phyloP scores from a whole-genome alignment of 345 rosid species.

The Fremontodendron californicum region DNA sequence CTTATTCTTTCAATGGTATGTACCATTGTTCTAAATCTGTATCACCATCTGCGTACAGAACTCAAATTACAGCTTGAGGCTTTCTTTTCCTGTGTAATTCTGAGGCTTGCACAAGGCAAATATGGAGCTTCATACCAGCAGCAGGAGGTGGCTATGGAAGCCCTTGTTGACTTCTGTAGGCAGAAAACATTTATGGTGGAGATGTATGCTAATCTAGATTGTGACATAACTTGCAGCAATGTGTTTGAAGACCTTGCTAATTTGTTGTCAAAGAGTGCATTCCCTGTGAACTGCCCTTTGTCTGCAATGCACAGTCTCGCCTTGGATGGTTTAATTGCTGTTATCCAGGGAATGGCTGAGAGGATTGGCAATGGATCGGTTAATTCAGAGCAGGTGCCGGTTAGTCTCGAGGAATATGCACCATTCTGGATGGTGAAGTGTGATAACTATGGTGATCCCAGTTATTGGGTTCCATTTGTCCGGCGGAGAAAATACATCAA shows the following conservation, averaged over 20 bases:
- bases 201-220: constrained; percentile 95
- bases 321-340: constrained; percentile 88
- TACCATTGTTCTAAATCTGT: constrained; percentile 87
- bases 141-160: constrained; percentile 99
- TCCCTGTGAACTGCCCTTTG: constrained; percentile 91
- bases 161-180: constrained; percentile 95
- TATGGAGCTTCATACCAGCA: constrained; percentile 87
- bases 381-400: constrained; percentile 63
- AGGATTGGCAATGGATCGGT: constrained; percentile 69
- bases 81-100: constrained; percentile 87
- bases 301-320: constrained; percentile 97
- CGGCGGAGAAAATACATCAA: constrained; percentile 83
- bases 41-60: constrained; percentile 79
- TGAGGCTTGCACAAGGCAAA: constrained; percentile 94
- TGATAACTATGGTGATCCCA: constrained; percentile 70
- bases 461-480: constrained; percentile 86
- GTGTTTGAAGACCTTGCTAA: constrained; percentile 97
- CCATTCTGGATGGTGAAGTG: constrained; percentile 98
- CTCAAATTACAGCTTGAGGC: constrained; percentile 95
- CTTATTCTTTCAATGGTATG: constrained; percentile 92
- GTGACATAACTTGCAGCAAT: constrained; percentile 95
- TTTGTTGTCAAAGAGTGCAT: constrained; percentile 90
- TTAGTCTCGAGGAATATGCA: constrained; percentile 75
- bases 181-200: constrained; percentile 96
- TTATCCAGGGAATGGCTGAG: constrained; percentile 97